Percentiles rank a stretch among this genome's conserved stretches.
These are phyloP conservation scores for Chytriomyces sp. DNA, from an alignment of 192 early-diverging fungal genomes.

Conservation along the genomic window DNA sequence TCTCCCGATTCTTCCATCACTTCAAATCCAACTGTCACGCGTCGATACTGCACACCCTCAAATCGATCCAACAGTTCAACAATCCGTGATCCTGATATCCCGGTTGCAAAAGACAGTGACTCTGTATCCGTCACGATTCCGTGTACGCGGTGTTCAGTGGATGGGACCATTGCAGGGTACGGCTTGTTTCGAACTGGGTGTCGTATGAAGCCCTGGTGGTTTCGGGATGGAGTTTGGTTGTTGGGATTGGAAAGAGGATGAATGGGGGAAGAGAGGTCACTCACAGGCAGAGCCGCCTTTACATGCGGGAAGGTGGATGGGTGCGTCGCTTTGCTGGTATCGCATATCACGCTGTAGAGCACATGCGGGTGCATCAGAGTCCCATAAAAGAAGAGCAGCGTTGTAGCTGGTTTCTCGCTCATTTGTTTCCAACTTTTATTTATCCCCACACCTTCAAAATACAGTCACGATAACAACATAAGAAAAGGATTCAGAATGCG, in stretches of 20 bases:
- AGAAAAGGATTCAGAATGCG: neutral
- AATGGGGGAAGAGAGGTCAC: no score
- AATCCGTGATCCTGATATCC: neutral
- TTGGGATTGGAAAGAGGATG: no score
- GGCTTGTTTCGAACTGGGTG: conserved; percentile 1
- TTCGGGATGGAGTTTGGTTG: neutral
- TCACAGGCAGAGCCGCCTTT: neutral
- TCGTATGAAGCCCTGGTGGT: neutral
- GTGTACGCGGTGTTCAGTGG: neutral
- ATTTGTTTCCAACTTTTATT: neutral
- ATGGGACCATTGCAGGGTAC: conserved; percentile 23
- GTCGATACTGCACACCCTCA: conserved; percentile 29
- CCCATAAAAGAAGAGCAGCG: conserved; percentile 26
- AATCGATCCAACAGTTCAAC: conserved; percentile 24
- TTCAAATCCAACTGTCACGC: neutral
- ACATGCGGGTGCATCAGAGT: conserved; percentile 36
- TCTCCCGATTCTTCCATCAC: neutral
- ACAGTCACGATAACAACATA: neutral
- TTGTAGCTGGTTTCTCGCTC: neutral
- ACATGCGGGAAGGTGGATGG: neutral
- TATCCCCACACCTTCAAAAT: neutral
- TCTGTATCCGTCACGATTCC: neutral
- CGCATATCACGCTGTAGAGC: conserved; percentile 4
- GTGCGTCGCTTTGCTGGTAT: neutral
- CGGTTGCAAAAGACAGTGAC: neutral